These are phyloP conservation scores for Sordariomycetes sp. DNA, from an alignment of 2,329 filamentous ascomycete genomes.

Conservation along the genomic window DNA sequence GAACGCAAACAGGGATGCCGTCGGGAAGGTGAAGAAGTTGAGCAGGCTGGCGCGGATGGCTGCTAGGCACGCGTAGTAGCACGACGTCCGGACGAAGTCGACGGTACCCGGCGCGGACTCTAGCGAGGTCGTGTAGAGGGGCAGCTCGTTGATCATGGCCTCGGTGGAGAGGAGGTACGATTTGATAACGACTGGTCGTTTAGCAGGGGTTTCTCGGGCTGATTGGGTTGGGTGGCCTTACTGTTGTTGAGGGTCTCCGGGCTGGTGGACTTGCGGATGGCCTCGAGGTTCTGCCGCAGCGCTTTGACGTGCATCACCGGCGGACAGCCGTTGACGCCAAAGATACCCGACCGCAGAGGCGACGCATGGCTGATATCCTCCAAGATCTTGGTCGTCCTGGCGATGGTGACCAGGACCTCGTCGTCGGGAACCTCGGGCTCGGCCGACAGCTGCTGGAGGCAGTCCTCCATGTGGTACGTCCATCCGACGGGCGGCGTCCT, in stretches of 20 bases:
- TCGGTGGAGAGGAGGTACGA: conserved; percentile 25
- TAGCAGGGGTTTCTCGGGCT: background rate
- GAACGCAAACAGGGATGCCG: conserved; percentile 17
- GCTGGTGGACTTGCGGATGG: conserved; percentile 12
- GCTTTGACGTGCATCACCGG: conserved; percentile 18
- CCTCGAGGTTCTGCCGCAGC: conserved; percentile 14
- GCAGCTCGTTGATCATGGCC: conserved; percentile 26
- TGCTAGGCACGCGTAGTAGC: conserved; percentile 17
- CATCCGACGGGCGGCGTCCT: conserved; percentile 43
- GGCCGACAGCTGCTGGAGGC: conserved; percentile 33
- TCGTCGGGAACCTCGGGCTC: conserved; percentile 39
- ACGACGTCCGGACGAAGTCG: conserved; percentile 11
- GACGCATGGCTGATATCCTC: conserved; percentile 21
- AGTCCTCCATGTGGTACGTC: conserved; percentile 51
- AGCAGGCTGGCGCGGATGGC: conserved; percentile 15
- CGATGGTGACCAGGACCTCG: conserved; percentile 28
- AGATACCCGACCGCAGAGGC: conserved; percentile 6
- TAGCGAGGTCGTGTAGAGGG: conserved; percentile 11
- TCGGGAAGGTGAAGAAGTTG: conserved; percentile 4
- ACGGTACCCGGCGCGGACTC: conserved; percentile 5
- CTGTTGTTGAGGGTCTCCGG: conserved; percentile 15
- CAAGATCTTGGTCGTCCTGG: conserved; percentile 26
- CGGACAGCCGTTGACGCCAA: conserved; percentile 6
- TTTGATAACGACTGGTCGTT: conserved; percentile 20
- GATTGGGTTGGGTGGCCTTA: conserved; percentile 9